phyloP scores from a whole-genome alignment of 2,329 filamentous ascomycete genomes.

The Ophiosphaerella herpotricha region DNA sequence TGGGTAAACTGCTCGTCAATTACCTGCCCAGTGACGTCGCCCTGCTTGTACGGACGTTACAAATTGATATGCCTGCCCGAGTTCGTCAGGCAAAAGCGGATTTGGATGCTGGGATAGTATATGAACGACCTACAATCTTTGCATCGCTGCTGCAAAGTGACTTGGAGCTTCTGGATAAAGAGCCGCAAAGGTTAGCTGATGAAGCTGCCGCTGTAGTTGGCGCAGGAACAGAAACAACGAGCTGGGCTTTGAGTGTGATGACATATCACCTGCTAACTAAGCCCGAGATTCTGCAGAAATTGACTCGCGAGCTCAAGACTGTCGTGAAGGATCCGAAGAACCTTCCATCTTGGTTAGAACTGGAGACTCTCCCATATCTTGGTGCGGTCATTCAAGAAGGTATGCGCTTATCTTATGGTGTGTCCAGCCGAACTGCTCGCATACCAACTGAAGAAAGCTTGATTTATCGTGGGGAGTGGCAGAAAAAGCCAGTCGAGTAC shows the following conservation, averaged over 20 bases:
- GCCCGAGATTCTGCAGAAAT: constrained; percentile 22
- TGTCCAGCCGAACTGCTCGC: constrained; percentile 31
- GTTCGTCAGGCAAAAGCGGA: constrained; percentile 27
- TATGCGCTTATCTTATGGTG: constrained; percentile 33
- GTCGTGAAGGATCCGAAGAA: constrained; percentile 21
- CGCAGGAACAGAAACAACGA: constrained; percentile 43
- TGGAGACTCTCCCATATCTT: constrained; percentile 39
- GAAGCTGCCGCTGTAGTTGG: constrained; percentile 39
- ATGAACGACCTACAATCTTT: constrained; percentile 31
- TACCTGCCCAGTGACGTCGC: constrained; percentile 26
- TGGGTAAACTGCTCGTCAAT: constrained; percentile 21
- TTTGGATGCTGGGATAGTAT: constrained; percentile 26
- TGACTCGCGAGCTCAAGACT: constrained; percentile 28
- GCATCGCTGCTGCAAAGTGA: constrained; percentile 22
- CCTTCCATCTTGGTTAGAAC: constrained; percentile 20
- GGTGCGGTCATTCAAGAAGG: constrained; percentile 40
- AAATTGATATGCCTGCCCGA: constrained; percentile 30
- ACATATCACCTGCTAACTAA: constrained; percentile 37
- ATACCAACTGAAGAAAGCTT: constrained; percentile 29
- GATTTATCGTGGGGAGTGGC: constrained; percentile 31
- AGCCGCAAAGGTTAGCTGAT: constrained; percentile 32
- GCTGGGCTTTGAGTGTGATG: constrained; percentile 30
- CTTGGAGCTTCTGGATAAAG: constrained; percentile 21
- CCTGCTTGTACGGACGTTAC: constrained; percentile 27
- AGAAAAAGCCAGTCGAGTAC: constrained; percentile 24